These are phyloP conservation scores for Salix suchowensis DNA, from an alignment of 345 rosid species.

Conservation along the genomic window DNA sequence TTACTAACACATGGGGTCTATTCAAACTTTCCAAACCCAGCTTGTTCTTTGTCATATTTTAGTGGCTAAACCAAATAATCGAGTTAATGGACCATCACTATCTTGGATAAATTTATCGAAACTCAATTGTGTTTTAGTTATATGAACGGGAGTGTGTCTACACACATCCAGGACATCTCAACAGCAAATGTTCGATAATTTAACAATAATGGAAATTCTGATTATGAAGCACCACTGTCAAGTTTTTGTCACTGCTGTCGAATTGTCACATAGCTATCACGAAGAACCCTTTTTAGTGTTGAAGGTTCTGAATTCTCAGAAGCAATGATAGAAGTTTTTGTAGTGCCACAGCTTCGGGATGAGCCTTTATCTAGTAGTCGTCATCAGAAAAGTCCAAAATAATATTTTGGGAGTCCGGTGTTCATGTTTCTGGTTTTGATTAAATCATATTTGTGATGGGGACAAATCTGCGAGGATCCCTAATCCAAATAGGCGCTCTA, in stretches of 20 bases:
- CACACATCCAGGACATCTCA: neutral
- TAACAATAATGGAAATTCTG: neutral
- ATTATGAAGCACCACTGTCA: neutral
- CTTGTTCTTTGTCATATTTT: constrained; percentile 1
- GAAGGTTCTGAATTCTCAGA: neutral
- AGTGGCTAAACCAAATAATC: neutral
- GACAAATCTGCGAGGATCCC: neutral
- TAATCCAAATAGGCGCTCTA: neutral
- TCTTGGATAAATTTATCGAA: neutral
- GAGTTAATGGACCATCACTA: constrained; percentile 4
- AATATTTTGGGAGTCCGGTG: neutral
- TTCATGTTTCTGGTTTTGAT: neutral
- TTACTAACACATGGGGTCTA: neutral
- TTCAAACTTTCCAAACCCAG: constrained; percentile 1
- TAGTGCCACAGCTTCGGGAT: neutral
- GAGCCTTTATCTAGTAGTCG: neutral
- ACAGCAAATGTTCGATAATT: neutral
- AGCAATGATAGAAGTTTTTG: neutral
- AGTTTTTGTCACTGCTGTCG: neutral
- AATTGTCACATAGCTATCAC: neutral
- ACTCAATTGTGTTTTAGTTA: neutral
- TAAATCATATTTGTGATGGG: neutral
- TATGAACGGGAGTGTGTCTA: neutral
- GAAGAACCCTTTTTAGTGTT: neutral
- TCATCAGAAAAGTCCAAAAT: neutral